Conservation (phyloP, 176 grass and related monocot genomes). For the Calamus simplicifolius region DNA sequence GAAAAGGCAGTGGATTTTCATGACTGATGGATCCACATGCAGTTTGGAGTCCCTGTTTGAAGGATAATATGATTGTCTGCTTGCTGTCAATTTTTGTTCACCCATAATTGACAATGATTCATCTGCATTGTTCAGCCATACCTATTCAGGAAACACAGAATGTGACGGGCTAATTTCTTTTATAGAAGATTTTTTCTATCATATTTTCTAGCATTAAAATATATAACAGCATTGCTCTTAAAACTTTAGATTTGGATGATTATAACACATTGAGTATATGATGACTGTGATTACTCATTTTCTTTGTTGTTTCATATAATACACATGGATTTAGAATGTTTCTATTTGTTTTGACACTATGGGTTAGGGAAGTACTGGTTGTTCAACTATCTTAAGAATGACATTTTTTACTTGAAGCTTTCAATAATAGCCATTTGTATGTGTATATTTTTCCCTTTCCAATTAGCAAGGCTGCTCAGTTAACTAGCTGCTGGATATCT, state of each 20-base stretch:
- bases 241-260: no score
- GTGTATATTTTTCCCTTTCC: constrained; percentile 10
- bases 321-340: neutral
- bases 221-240: neutral
- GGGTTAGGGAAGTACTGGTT: no score
- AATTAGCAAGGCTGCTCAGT: no score
- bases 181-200: neutral
- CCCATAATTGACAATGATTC: constrained; percentile 33
- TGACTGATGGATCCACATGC: constrained; percentile 64
- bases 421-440: no score
- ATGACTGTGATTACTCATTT: no score
- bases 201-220: no score
- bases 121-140: constrained; percentile 46
- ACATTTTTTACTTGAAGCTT: no score
- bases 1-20: constrained; percentile 89
- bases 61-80: constrained; percentile 47
- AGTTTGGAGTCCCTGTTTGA: constrained; percentile 23
- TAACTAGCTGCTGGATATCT: no score
- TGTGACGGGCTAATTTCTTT: constrained; percentile 16
- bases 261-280: no score
- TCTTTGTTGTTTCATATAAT: no score
- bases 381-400: no score
- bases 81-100: constrained; percentile 66
- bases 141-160: constrained; percentile 63
- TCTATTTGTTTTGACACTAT: no score